Evolutionary conservation across 495 filamentous ascomycete species (phyloP), one percentile per base, ranked within the genome.

Genomic region (Aspergillus hancockii): DNA sequence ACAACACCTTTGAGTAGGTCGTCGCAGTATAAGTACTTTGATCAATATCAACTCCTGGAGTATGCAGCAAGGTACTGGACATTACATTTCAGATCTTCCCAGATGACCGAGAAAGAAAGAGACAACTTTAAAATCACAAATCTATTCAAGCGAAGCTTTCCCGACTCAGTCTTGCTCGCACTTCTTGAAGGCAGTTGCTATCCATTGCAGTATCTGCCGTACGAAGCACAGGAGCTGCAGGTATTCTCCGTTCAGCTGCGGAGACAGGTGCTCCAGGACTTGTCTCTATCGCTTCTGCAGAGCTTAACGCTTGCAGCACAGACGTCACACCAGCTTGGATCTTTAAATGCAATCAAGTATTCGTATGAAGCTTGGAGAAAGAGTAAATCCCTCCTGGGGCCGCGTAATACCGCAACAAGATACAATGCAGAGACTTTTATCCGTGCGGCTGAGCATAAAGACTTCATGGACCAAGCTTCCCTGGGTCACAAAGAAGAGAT

Each of bases 11-110:
- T 45, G 41, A 8, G 3, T 19, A 2, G n/a, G 3, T 45, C 41
- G 6, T n/a, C n/a, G 16, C 41, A 45, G 9, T 12, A 21, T 19
- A 45, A 16, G 14, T 45, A 45, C 41, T 45, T 45, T 14, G 41
- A 45, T 9, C 41, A 45, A 45, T 45, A 45, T 21, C 41, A n/a
- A 21, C 18, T 45, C 7, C 41, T 45, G 8, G 41, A 45, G 41
- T 45, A 45, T 21, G n/a, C 41, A 45, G 41, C 41, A n/a, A 45
- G 41, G 41, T 45, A 45, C 9, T 45, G 41, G 41, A 45, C 41
- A 45, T 19, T 45, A 16, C 41, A 45, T 9, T 45, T 45, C 18
- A 45, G 41, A 16, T 45, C 41, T 8, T 45, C 41, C 16, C 41
- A 45, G 41, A 45, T 45, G 41, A 45, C 14, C 41, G 41, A 45